Conservation (phyloP, 2,329 filamentous ascomycete species). For the Stagonosporopsis cucurbitacearum region DNA sequence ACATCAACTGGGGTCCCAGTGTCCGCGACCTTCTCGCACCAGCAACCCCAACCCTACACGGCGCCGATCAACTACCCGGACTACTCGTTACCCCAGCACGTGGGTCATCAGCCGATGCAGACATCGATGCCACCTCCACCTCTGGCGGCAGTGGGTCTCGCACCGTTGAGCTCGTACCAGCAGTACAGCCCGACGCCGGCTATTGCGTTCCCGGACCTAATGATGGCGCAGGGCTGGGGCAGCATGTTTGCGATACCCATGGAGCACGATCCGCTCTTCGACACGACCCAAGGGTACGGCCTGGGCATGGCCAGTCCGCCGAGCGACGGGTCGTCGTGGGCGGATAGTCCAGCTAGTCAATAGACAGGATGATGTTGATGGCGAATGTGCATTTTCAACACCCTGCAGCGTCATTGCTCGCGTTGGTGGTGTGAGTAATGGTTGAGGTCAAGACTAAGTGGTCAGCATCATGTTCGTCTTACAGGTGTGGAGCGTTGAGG, state of each 20-base stretch:
- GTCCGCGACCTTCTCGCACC: constrained; percentile 25
- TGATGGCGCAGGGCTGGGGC: constrained; percentile 38
- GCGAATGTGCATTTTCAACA: neutral
- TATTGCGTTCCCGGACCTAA: constrained; percentile 36
- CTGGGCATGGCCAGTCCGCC: constrained; percentile 33
- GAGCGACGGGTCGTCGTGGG: constrained; percentile 23
- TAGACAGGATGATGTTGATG: neutral
- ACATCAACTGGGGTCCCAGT: constrained; percentile 23
- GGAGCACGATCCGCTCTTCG: constrained; percentile 33
- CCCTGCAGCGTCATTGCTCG: too few relatives aligned
- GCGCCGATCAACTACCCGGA: constrained; percentile 16
- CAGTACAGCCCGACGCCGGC: constrained; percentile 26
- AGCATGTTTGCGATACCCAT: constrained; percentile 39
- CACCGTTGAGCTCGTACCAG: constrained; percentile 27
- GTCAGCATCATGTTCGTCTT: too few relatives aligned
- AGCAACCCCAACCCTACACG: constrained; percentile 22
- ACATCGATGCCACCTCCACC: constrained; percentile 4
- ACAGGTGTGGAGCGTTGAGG: too few relatives aligned
- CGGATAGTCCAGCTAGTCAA: constrained; percentile 20
- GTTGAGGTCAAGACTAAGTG: too few relatives aligned
- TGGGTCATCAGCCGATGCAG: constrained; percentile 5
- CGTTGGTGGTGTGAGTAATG: too few relatives aligned
- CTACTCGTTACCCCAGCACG: constrained; percentile 6
- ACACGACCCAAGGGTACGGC: constrained; percentile 27
- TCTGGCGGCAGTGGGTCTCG: constrained; percentile 25